Base-by-base conservation (phyloP, 805 yeast species). In the Lipomyces chichibuensis region DNA sequence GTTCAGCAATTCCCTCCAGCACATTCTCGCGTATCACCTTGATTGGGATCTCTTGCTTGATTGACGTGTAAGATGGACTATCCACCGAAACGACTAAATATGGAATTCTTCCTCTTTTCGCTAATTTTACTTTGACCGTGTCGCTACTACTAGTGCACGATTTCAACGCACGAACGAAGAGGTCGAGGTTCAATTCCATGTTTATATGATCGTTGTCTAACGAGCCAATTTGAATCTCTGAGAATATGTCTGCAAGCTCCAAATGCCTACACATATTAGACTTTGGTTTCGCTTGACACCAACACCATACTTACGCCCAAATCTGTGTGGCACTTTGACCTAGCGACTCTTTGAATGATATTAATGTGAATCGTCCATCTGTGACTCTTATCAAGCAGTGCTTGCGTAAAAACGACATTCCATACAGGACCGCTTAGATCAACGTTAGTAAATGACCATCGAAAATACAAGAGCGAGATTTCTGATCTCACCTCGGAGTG, bases 111-210 rank as follows among this genome's bases (percentile, higher is more conserved):
- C 82, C 79, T 51, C 78, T 59, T 66, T 70, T 65, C 56, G 64
- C 65, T 62, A 69, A 59, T 32, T 72, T 68, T 67, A 75, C 56
- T n/a, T 59, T 62, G 32, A 75, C 73, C 20, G 71, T 75, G 17
- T 73, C 72, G 57, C 74, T 72, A 39, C 83, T 80, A 76, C 75
- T 84, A 89, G 67, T 85, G 79, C 69, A 88, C 79, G 49, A 86
- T 82, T 65, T 79, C 55, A 89, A 74, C 1, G 89, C 86, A 66
- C 86, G 88, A 32, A 80, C 79, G 13, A 89, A 76, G 43, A 86
- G 83, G 57, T 88, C 92, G 6, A 85, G 80, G 73, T 87, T 87
- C 67, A 88, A 76, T 71, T 89, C 93, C 63, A 89, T 75, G 65
- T 84, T 81, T 25, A 89, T 84, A 23, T 82, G 80, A 72, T 87